A percentile compares a stretch with the other conserved stretches of the same genome.
phyloP scores from a whole-genome alignment of 371 early-diverging fungal genomes.

The Pancytospora epiphaga region DNA sequence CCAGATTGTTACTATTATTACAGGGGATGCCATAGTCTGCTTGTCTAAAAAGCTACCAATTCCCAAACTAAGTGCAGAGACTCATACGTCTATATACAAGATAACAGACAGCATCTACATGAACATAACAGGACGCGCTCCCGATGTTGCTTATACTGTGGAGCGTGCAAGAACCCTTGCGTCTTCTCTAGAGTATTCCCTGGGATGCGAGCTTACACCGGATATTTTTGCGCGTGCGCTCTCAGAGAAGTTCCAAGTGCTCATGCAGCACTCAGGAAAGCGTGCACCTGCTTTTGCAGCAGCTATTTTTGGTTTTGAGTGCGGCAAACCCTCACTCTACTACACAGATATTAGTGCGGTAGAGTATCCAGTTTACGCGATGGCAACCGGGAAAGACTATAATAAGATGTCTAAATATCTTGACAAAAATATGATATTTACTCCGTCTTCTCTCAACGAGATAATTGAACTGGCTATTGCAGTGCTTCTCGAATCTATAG shows the following conservation, averaged over 20 bases:
- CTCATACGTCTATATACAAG: constrained; percentile 28
- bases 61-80: constrained; percentile 48
- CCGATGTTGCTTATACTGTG: constrained; percentile 52
- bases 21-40: constrained; percentile 43
- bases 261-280: constrained; percentile 49
- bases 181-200: constrained; percentile 24
- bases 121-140: constrained; percentile 47
- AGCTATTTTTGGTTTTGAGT: constrained; percentile 55
- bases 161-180: constrained; percentile 35
- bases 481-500: constrained; percentile 55
- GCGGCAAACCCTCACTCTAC: constrained; percentile 44
- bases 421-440: constrained; percentile 48
- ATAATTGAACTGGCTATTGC: constrained; percentile 42
- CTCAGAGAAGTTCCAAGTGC: constrained; percentile 53
- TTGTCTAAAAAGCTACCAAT: constrained; percentile 46
- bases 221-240: constrained; percentile 54
- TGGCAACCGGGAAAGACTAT: constrained; percentile 53
- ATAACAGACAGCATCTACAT: constrained; percentile 36
- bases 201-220: constrained; percentile 54
- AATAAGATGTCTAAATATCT: constrained; percentile 57
- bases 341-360: constrained; percentile 58
- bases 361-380: constrained; percentile 50
- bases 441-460: constrained; percentile 29
- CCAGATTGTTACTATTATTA: constrained; percentile 48
- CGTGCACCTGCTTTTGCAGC: constrained; percentile 50